Evolutionary conservation across 2,329 filamentous ascomycete species (phyloP).

Genomic region (Tolypocladium amazonense): DNA sequence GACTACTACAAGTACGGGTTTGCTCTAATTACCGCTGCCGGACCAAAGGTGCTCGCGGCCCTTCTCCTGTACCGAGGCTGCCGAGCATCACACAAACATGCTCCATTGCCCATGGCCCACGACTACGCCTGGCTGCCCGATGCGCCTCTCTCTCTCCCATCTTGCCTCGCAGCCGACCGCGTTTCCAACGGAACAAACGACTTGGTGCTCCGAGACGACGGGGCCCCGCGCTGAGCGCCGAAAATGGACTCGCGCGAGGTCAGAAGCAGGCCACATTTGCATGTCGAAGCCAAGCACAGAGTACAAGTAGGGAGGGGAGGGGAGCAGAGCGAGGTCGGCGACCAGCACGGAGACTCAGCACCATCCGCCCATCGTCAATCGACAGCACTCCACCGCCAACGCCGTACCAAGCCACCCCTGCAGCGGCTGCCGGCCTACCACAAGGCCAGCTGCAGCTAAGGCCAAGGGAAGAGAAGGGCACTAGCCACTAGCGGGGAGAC

Average conservation of each 20-base stretch:
- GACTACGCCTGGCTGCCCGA: neutral
- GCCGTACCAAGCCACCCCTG: neutral
- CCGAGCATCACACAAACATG: neutral
- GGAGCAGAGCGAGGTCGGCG: neutral
- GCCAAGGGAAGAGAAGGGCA: neutral
- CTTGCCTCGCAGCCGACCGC: neutral
- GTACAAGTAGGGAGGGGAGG: neutral
- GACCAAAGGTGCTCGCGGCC: neutral
- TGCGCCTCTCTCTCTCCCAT: neutral
- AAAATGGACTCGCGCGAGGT: neutral
- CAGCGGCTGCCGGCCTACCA: neutral
- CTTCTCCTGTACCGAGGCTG: neutral
- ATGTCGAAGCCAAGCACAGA: neutral
- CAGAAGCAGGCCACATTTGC: neutral
- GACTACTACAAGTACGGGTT: neutral
- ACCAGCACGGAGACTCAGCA: neutral
- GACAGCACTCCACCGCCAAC: neutral
- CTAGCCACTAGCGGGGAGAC: neutral
- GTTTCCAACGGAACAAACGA: neutral
- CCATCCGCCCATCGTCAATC: neutral
- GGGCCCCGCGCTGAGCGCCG: neutral
- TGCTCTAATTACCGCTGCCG: neutral
- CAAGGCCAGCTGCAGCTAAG: neutral
- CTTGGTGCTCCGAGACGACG: neutral
- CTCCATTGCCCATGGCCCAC: neutral